phyloP scores from a whole-genome alignment of 495 filamentous ascomycete species.

The Talaromyces ruber region DNA sequence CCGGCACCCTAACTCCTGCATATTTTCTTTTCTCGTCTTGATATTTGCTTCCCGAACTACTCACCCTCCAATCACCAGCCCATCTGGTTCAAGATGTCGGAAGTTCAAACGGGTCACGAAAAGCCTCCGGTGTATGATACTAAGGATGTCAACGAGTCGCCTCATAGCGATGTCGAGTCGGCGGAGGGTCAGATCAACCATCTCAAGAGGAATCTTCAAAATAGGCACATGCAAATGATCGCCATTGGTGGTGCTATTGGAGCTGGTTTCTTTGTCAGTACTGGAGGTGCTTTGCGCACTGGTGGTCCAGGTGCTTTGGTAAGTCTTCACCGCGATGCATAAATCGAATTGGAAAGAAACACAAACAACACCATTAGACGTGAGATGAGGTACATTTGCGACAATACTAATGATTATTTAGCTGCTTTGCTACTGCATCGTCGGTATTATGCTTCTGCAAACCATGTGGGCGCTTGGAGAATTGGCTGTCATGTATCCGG shows the following conservation, averaged over 20 bases:
- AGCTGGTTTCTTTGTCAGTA: slow-evolving; percentile 44
- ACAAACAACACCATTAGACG: not conserved
- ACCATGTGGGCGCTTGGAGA: slow-evolving; percentile 62
- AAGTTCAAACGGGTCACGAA: not conserved
- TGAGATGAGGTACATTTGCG: not conserved
- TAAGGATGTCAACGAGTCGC: not conserved
- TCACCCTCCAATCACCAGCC: not conserved
- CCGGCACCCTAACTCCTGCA: not conserved
- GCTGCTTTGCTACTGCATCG: slow-evolving; percentile 40
- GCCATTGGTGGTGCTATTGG: slow-evolving; percentile 54
- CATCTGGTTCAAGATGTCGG: slow-evolving; percentile 3
- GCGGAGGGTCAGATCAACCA: not conserved
- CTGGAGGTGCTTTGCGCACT: slow-evolving; percentile 29
- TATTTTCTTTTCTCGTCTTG: not conserved
- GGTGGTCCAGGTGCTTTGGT: slow-evolving; percentile 38
- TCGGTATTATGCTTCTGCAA: slow-evolving; percentile 44
- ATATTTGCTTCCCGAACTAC: not conserved
- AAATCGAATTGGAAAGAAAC: not conserved
- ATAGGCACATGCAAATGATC: slow-evolving; percentile 68
- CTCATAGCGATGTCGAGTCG: slow-evolving; percentile 6
- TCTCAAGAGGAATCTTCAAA: slow-evolving; percentile 35
- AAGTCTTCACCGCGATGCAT: slow-evolving; percentile 8
- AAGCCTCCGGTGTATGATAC: not conserved
- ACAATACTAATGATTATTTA: slow-evolving; percentile 14
- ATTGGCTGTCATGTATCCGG: slow-evolving; percentile 60